Percentiles rank a stretch among this genome's conserved stretches.
Conservation (phyloP, 257 asterid species). For the Solanum gracilifrons region DNA sequence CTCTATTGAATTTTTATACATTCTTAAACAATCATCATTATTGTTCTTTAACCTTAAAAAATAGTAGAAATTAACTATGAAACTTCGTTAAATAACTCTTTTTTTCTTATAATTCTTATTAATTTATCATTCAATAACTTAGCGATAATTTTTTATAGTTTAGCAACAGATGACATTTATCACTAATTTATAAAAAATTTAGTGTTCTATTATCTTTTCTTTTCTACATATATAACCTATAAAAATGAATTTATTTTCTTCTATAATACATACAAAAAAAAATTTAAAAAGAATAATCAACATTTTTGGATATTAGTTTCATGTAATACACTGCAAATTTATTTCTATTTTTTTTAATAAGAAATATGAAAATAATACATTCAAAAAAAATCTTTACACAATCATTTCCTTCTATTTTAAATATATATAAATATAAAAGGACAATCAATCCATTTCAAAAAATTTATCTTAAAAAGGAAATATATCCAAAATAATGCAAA, state of each 20-base stretch:
- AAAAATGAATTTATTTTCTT: background rate
- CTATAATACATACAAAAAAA: background rate
- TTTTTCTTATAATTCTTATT: background rate
- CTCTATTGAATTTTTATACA: background rate
- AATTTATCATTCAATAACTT: too few relatives aligned
- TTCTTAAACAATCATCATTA: background rate
- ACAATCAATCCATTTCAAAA: background rate
- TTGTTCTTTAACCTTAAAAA: background rate
- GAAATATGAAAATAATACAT: background rate
- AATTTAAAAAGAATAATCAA: too few relatives aligned
- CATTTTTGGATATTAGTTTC: background rate
- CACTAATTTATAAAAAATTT: too few relatives aligned
- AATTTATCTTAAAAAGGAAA: background rate
- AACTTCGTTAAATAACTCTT: too few relatives aligned
- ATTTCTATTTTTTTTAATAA: background rate
- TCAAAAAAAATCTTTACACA: background rate
- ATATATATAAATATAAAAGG: background rate
- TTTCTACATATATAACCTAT: background rate
- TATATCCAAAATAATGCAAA: background rate
- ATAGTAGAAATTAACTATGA: too few relatives aligned
- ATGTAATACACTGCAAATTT: background rate
- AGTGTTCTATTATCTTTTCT: background rate
- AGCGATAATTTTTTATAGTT: too few relatives aligned
- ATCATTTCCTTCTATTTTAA: background rate
- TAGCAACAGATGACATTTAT: too few relatives aligned